Percentiles rank a stretch among this genome's conserved stretches.
phyloP scores from a whole-genome alignment of 768 basidiomycete species.

The Auricularia sp. region DNA sequence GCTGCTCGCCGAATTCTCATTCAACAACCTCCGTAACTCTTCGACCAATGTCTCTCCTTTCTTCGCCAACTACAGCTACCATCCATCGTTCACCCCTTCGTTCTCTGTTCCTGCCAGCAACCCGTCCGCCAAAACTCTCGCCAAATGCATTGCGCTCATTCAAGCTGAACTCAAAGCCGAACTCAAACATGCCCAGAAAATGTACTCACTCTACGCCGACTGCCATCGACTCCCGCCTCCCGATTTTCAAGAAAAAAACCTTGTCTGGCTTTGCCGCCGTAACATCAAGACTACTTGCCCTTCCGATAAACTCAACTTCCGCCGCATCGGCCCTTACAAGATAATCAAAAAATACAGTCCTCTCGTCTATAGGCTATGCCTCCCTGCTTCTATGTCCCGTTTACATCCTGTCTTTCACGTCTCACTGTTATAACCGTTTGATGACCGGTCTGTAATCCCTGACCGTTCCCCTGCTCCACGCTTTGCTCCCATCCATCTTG shows the following conservation, averaged over 20 bases:
- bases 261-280: conserved; percentile 28
- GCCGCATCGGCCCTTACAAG: conserved; percentile 21
- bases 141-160: conserved; percentile 19
- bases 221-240: conserved; percentile 18
- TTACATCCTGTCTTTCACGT: conserved; percentile 18
- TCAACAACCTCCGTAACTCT: conserved; percentile 27
- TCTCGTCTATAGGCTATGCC: too few relatives aligned
- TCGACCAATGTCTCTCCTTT: conserved; percentile 30
- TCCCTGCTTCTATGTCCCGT: conserved; percentile 1
- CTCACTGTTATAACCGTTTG: conserved; percentile 12
- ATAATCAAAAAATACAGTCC: not conserved
- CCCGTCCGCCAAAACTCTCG: conserved; percentile 24
- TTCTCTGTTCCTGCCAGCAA: not conserved
- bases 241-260: conserved; percentile 20
- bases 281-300: conserved; percentile 34
- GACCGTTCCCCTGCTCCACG: conserved; percentile 11
- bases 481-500: conserved; percentile 6
- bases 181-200: conserved; percentile 21
- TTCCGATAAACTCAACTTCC: conserved; percentile 29
- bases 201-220: conserved; percentile 22
- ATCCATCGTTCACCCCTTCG: conserved; percentile 10
- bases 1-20: conserved; percentile 31
- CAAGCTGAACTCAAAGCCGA: conserved; percentile 27
- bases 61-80: conserved; percentile 25
- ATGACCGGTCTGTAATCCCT: conserved; percentile 22